These are phyloP conservation scores for Astrephomene gubernaculifera DNA, from an alignment of 139 green algal species.

Conservation along the genomic window DNA sequence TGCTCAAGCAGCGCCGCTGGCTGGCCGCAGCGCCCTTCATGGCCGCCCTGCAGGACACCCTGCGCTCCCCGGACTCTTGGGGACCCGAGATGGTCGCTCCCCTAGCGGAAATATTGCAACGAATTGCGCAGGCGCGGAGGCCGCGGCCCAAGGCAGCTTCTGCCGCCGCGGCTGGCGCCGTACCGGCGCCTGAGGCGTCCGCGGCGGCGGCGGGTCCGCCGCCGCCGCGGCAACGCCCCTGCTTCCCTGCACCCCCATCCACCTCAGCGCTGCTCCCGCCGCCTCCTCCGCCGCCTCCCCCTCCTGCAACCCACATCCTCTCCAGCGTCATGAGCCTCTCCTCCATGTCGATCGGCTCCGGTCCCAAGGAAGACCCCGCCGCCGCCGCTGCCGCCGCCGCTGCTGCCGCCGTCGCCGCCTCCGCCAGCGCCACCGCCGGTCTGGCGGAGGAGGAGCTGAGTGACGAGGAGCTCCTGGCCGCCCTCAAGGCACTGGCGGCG, in stretches of 20 bases:
- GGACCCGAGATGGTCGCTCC: not conserved
- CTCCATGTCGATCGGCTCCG: not conserved
- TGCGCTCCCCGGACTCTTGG: not conserved
- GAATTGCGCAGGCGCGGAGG: not conserved
- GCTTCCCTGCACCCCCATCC: not conserved
- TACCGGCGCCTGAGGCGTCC: not conserved
- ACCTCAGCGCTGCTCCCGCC: not conserved
- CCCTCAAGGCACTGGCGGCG: conserved; percentile 24
- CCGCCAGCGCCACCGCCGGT: too few relatives aligned
- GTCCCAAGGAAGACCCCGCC: not conserved
- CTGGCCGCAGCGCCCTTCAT: not conserved
- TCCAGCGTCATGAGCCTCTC: not conserved
- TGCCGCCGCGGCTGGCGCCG: not conserved
- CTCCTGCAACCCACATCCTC: not conserved
- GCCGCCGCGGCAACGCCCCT: not conserved
- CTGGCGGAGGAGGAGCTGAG: conserved; percentile 1
- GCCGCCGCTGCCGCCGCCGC: too few relatives aligned
- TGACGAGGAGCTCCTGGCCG: not conserved
- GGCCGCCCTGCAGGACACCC: not conserved
- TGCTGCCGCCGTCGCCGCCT: too few relatives aligned
- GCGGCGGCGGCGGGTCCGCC: too few relatives aligned
- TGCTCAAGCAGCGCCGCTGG: conserved; percentile 24
- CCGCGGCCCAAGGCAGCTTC: not conserved
- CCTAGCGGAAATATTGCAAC: conserved; percentile 8
- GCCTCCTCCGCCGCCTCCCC: not conserved